A percentile compares a stretch with the other conserved stretches of the same genome.
phyloP scores from a whole-genome alignment of 345 rosid genomes.

The Linum trigynum region DNA sequence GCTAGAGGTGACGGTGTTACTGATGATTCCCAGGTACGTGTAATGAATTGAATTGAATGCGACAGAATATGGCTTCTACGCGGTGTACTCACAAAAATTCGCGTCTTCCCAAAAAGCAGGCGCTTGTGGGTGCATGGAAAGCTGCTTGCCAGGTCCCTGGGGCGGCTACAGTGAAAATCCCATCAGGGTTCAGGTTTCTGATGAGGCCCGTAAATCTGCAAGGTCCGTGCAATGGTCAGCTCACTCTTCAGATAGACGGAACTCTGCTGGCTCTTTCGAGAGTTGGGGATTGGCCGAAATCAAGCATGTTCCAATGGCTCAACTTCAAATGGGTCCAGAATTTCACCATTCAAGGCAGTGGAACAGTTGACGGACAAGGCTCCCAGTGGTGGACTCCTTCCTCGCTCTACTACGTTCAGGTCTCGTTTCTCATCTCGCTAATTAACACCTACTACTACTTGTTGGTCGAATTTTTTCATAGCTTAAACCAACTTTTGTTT shows the following conservation, averaged over 20 bases:
- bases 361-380: conserved; percentile 73
- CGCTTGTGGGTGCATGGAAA: conserved; percentile 45
- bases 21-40: conserved; percentile 47
- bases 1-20: conserved; percentile 48
- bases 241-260: conserved; percentile 68
- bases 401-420: conserved; percentile 35
- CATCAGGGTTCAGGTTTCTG: conserved; percentile 34
- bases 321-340: conserved; percentile 74
- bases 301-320: conserved; percentile 69
- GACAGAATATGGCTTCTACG: neutral
- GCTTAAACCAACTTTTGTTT: neutral
- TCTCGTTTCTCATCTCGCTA: neutral
- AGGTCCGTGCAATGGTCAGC: conserved; percentile 57
- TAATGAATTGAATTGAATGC: no score
- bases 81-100: neutral
- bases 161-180: conserved; percentile 42
- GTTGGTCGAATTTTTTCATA: neutral
- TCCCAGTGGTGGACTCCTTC: conserved; percentile 60
- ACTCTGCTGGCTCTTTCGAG: conserved; percentile 51
- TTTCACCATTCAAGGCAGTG: conserved; percentile 65
- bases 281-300: conserved; percentile 58
- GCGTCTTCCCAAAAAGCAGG: conserved; percentile 20
- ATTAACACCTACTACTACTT: neutral
- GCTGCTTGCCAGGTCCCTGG: conserved; percentile 46
- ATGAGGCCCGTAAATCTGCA: conserved; percentile 47